phyloP scores from a whole-genome alignment of 1,284 basidiomycete genomes.

The Phlebopus sp. region DNA sequence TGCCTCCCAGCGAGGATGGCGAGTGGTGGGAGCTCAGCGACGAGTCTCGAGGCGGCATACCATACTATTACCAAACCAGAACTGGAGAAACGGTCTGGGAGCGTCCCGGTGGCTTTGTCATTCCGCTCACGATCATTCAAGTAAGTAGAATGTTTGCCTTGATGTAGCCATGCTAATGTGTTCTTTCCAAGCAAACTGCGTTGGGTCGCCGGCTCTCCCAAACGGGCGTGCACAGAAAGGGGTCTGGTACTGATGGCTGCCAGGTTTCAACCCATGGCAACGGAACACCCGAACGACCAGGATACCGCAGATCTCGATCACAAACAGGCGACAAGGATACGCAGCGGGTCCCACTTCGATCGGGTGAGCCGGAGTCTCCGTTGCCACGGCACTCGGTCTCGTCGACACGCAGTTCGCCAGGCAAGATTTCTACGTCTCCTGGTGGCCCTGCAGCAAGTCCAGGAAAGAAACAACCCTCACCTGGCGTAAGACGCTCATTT shows the following conservation, averaged over 20 bases:
- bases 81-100: conserved; percentile 89
- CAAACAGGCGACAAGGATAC: conserved; percentile 36
- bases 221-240: conserved; percentile 29
- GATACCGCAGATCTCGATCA: conserved; percentile 36
- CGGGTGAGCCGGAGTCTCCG: conserved; percentile 20
- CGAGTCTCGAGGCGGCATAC: conserved; percentile 70
- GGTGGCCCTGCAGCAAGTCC: conserved; percentile 15
- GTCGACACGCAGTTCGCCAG: conserved; percentile 30
- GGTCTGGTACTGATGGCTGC: conserved; percentile 1
- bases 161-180: not conserved
- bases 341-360: conserved; percentile 25
- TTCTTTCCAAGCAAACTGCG: conserved; percentile 62
- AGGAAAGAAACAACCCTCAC: conserved; percentile 20
- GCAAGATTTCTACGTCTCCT: conserved; percentile 25
- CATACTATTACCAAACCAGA: conserved; percentile 92
- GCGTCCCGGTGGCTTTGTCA: conserved; percentile 81
- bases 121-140: conserved; percentile 87
- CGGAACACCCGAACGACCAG: conserved; percentile 22
- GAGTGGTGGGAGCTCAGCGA: conserved; percentile 96
- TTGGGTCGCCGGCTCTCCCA: conserved; percentile 65
- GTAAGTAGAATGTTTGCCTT: conserved; percentile 31
- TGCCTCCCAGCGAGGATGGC: conserved; percentile 81
- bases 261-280: not conserved
- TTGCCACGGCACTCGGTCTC: conserved; percentile 25
- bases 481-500: conserved; percentile 29